phyloP scores from a whole-genome alignment of 225 moss, liverwort and hornwort species.

The Sphagnum contortum region DNA sequence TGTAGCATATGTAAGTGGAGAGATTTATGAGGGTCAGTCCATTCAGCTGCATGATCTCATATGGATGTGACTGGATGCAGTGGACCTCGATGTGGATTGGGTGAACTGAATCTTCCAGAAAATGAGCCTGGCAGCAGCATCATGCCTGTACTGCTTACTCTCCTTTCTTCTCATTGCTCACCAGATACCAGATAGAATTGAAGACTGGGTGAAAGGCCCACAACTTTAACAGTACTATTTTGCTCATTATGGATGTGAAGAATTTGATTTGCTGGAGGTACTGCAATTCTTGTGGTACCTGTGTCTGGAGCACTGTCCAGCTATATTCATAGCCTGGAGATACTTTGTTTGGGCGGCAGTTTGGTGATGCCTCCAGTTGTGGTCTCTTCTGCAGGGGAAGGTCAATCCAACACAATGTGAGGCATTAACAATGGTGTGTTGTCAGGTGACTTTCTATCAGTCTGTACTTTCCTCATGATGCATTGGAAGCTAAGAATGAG shows the following conservation, averaged over 20 bases:
- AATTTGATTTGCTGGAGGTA: too few relatives aligned
- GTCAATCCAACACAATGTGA: slow-evolving; percentile 98
- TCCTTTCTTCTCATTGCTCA: not conserved
- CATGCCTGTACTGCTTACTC: slow-evolving; percentile 59
- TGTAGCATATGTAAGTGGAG: too few relatives aligned
- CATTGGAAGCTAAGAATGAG: too few relatives aligned
- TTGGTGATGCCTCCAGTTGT: not conserved
- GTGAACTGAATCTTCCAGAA: slow-evolving; percentile 77
- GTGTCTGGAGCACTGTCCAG: too few relatives aligned
- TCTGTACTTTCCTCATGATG: too few relatives aligned
- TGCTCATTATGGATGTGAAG: too few relatives aligned
- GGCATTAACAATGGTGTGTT: slow-evolving; percentile 96
- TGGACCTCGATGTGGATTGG: slow-evolving; percentile 94
- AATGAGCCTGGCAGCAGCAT: slow-evolving; percentile 99
- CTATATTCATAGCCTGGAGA: too few relatives aligned
- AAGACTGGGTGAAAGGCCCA: not conserved
- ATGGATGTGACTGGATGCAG: slow-evolving; percentile 13
- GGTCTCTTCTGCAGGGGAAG: slow-evolving; percentile 57
- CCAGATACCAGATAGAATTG: not conserved
- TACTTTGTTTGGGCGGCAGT: not conserved
- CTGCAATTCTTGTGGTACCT: too few relatives aligned
- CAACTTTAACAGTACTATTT: too few relatives aligned
- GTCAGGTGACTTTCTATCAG: slow-evolving; percentile 44
- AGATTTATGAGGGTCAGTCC: too few relatives aligned
- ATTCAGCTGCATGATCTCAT: too few relatives aligned